Evolutionary conservation across 2,329 filamentous ascomycete species (phyloP), one percentile per base, ranked within the genome.

Genomic region (Aureobasidium sp.): DNA sequence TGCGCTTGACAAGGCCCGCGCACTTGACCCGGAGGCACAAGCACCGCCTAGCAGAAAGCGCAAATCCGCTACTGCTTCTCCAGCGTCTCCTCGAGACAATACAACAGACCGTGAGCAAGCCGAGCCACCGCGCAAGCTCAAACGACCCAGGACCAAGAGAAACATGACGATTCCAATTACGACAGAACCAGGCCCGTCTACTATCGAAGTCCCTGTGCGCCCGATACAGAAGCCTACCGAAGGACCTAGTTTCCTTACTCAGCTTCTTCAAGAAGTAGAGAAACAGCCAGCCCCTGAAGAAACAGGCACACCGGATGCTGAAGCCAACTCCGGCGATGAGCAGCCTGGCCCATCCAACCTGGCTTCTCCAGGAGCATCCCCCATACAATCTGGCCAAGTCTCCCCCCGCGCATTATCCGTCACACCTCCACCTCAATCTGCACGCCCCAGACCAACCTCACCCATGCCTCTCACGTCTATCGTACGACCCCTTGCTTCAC

Each of bases 261-360:
- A 91, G 0, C 79, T 97, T 7, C 78, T 97, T 55, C 91, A 89
- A 71, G 93, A 97, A 73, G 90, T 97, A 1, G 91, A 96, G 70
- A 81, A 78, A 42, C 79, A 76, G 66, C 73, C 70, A 65, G 71
- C 70, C 36, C 77, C 74, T 68, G 71, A 76, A 61, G 73, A 75
- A 22, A n/a, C 70, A 11, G 64, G 66, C 20, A 72, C 72, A 9
- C 70, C 71, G 12, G 67, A 67, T 31, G 66, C 66, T 22, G 55
- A 63, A 37, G 27, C 42, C 27, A 56, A 34, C 3, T 72, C 71
- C n/a, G 70, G 72, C 15, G 67, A 72, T 27, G 64, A 76, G 9
- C 72, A 73, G 51, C 57, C 22, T 1, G 68, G 66, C 36, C 74
- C 74, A 36, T 71, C 73, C 53, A 78, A 76, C 41, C 73, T 77